These are phyloP conservation scores for Diplodia scrobiculata DNA, from an alignment of 2,329 filamentous ascomycete species.

Conservation along the genomic window DNA sequence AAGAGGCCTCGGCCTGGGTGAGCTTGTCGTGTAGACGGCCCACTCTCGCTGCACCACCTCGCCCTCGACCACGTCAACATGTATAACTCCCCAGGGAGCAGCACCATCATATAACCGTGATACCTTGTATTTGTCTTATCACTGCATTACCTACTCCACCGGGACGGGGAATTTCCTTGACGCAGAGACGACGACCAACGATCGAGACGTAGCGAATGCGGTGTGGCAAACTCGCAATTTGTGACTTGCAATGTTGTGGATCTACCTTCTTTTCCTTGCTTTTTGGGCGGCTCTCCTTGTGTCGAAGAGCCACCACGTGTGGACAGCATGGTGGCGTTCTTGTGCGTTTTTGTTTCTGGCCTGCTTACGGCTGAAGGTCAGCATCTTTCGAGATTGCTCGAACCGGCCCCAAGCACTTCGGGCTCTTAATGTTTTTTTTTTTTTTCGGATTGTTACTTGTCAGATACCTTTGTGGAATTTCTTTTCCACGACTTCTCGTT, in stretches of 20 bases:
- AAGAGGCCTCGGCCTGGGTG: constrained; percentile 21
- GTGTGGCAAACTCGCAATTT: neutral
- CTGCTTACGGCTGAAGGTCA: neutral
- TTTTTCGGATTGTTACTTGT: neutral
- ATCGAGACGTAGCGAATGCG: constrained; percentile 21
- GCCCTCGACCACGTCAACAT: neutral
- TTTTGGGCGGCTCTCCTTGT: constrained; percentile 5
- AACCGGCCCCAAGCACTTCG: neutral
- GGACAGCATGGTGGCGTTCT: constrained; percentile 12
- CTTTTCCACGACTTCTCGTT: neutral
- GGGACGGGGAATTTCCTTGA: neutral
- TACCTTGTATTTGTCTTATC: constrained; percentile 19
- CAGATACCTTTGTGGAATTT: neutral
- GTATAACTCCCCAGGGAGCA: neutral
- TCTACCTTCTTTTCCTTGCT: neutral
- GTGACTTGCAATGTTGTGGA: neutral
- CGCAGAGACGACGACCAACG: constrained; percentile 22
- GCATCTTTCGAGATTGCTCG: neutral
- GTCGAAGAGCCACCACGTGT: constrained; percentile 20
- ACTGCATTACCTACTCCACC: constrained; percentile 8
- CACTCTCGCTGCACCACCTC: neutral
- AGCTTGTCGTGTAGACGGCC: constrained; percentile 13
- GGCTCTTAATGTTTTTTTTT: neutral
- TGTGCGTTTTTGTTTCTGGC: neutral
- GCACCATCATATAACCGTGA: neutral